Evolutionary conservation across 1,284 basidiomycete species (phyloP).

Genomic region (Earliella scabrosa): DNA sequence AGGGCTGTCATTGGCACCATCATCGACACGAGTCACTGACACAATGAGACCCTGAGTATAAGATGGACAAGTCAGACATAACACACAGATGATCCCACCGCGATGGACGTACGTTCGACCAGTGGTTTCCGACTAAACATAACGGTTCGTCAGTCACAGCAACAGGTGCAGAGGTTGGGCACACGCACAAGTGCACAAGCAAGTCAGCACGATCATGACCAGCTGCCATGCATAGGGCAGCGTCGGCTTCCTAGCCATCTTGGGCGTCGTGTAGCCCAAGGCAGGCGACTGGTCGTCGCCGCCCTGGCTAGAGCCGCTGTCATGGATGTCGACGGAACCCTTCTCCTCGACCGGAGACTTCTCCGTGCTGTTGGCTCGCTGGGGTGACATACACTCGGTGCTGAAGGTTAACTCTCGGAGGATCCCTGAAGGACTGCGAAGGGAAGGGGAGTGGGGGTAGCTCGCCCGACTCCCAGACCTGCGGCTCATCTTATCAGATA

Average conservation of each 20-base stretch:
- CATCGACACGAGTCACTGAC: constrained; percentile 32
- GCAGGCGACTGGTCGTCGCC: constrained; percentile 9
- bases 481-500: constrained; percentile 39
- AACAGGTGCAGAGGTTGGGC: not conserved
- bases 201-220: constrained; percentile 35
- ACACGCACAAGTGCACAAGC: constrained; percentile 37
- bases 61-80: not conserved
- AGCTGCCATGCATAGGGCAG: constrained; percentile 35
- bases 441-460: constrained; percentile 15
- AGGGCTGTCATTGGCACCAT: not conserved
- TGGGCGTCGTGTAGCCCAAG: constrained; percentile 13
- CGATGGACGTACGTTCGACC: constrained; percentile 44
- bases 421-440: not conserved
- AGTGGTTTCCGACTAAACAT: constrained; percentile 47
- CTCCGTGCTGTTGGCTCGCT: constrained; percentile 17
- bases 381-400: constrained; percentile 20
- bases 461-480: not conserved
- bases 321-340: constrained; percentile 26
- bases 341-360: constrained; percentile 31
- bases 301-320: constrained; percentile 12
- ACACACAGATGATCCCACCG: not conserved
- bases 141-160: constrained; percentile 3
- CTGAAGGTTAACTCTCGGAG: not conserved
- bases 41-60: constrained; percentile 43
- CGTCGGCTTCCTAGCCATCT: constrained; percentile 18